Evolutionary conservation across 345 rosid species (phyloP).

Genomic region (Citrus inodora): DNA sequence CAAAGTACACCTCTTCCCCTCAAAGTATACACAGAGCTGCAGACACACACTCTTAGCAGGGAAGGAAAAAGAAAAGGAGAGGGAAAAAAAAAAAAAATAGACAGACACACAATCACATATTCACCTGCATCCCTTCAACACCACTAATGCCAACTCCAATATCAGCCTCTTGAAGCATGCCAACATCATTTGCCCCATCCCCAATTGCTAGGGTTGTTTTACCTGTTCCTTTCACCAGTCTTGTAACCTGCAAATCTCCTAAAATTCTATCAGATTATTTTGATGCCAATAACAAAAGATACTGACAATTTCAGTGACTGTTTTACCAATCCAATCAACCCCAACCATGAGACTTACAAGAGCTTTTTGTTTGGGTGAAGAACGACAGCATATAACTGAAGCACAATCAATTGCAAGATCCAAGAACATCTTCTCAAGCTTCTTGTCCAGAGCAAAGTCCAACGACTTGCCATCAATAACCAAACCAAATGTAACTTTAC

Average conservation of each 20-base stretch:
- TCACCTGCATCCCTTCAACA: conserved; percentile 96
- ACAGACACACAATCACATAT: background rate
- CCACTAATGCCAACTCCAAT: conserved; percentile 96
- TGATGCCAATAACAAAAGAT: conserved; percentile 15
- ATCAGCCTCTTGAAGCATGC: conserved; percentile 98
- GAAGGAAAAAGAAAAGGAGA: background rate
- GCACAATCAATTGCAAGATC: conserved; percentile 59
- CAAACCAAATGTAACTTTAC: conserved; percentile 43
- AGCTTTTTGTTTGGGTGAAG: conserved; percentile 95
- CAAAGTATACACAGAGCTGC: background rate
- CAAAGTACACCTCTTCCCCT: background rate
- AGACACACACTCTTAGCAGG: background rate
- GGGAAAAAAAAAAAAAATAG: background rate
- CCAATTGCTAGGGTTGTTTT: conserved; percentile 74
- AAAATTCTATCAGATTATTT: conserved; percentile 39
- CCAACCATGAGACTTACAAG: conserved; percentile 52
- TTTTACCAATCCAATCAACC: background rate
- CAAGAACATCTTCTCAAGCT: conserved; percentile 49
- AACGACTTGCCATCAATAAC: conserved; percentile 85
- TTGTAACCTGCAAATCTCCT: conserved; percentile 67
- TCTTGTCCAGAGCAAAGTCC: conserved; percentile 48
- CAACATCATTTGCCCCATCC: conserved; percentile 94
- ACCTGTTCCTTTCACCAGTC: conserved; percentile 72
- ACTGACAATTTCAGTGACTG: background rate
- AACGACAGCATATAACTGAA: conserved; percentile 85